phyloP scores from a whole-genome alignment of 768 basidiomycete species.

The Mycena sanguinolenta region DNA sequence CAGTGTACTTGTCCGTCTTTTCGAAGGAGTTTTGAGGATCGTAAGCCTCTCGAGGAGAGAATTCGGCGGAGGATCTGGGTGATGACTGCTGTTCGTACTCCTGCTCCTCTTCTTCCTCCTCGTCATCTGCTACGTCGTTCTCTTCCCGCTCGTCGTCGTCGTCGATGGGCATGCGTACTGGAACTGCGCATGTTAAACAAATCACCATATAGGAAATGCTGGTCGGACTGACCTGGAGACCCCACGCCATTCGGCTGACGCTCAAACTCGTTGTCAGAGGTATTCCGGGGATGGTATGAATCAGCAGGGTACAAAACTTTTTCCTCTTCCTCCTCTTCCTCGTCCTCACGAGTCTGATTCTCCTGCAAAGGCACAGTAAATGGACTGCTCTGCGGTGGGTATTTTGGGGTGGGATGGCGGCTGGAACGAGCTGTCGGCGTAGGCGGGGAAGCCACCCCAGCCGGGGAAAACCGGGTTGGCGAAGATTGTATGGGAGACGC shows the following conservation, averaged over 20 bases:
- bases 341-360: constrained; percentile 67
- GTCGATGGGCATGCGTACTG: constrained; percentile 73
- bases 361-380: constrained; percentile 82
- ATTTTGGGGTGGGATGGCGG: constrained; percentile 64
- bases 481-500: constrained; percentile 16
- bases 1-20: constrained; percentile 70
- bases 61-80: constrained; percentile 62
- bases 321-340: constrained; percentile 80
- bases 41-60: constrained; percentile 59
- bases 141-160: constrained; percentile 68
- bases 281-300: constrained; percentile 61
- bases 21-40: constrained; percentile 68
- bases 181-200: constrained; percentile 52
- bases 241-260: constrained; percentile 85
- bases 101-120: constrained; percentile 53
- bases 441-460: constrained; percentile 16
- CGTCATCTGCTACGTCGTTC: constrained; percentile 65
- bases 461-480: background rate
- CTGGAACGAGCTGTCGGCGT: constrained; percentile 16
- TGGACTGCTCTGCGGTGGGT: constrained; percentile 76
- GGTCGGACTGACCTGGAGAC: constrained; percentile 67
- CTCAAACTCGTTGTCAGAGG: constrained; percentile 62
- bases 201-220: background rate
- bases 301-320: constrained; percentile 75
- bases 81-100: constrained; percentile 65